Evolutionary conservation across 768 basidiomycete species (phyloP).

Genomic region (Serendipita sp.): DNA sequence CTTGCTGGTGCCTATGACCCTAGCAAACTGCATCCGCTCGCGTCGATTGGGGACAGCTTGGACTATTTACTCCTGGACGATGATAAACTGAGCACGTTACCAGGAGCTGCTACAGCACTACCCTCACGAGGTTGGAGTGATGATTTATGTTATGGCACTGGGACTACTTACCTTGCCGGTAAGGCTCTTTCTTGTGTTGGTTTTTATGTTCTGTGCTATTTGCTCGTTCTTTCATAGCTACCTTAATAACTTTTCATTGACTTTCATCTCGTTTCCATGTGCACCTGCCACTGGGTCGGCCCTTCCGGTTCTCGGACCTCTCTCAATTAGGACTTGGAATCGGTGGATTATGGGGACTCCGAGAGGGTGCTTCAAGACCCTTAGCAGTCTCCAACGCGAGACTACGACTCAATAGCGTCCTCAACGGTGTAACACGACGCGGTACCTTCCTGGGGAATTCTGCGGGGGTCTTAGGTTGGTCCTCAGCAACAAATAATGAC

Average conservation of each 20-base stretch:
- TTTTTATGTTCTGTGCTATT: constrained; percentile 45
- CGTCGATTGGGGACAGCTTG: constrained; percentile 79
- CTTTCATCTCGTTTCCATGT: constrained; percentile 31
- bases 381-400: constrained; percentile 73
- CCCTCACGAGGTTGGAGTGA: constrained; percentile 97
- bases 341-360: constrained; percentile 91
- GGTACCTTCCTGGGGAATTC: constrained; percentile 98
- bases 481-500: neutral
- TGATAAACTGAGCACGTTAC: constrained; percentile 82
- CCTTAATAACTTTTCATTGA: constrained; percentile 14
- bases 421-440: constrained; percentile 92
- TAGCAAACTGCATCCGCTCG: constrained; percentile 83
- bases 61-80: constrained; percentile 95
- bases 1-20: constrained; percentile 83
- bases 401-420: constrained; percentile 88
- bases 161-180: constrained; percentile 97
- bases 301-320: constrained; percentile 64
- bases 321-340: constrained; percentile 91
- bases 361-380: constrained; percentile 81
- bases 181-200: constrained; percentile 46
- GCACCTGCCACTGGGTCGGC: constrained; percentile 44
- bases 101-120: constrained; percentile 80
- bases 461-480: constrained; percentile 89
- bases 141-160: constrained; percentile 98
- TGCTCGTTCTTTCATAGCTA: constrained; percentile 11